phyloP scores from a whole-genome alignment of 805 yeast species.

The Alloascoidea africana region DNA sequence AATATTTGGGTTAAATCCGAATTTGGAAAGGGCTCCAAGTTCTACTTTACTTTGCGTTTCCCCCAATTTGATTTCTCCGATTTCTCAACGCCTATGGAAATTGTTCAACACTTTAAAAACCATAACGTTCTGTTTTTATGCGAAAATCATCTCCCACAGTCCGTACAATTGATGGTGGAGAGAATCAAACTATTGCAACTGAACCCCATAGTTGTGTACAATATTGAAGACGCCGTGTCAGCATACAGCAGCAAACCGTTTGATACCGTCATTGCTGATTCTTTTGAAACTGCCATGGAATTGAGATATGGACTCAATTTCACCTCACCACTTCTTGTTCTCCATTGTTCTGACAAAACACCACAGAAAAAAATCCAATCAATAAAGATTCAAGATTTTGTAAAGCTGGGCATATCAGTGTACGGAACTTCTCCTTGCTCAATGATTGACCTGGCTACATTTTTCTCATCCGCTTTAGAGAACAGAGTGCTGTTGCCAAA shows the following conservation, averaged over 20 bases:
- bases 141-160: conserved; percentile 39
- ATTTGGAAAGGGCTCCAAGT: conserved; percentile 16
- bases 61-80: background rate
- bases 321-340: conserved; percentile 68
- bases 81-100: conserved; percentile 26
- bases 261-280: conserved; percentile 77
- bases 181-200: conserved; percentile 41
- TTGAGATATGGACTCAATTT: conserved; percentile 49
- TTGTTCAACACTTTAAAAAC: conserved; percentile 52
- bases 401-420: conserved; percentile 57
- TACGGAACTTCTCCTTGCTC: conserved; percentile 86
- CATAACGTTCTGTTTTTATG: conserved; percentile 61
- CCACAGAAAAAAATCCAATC: background rate
- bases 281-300: conserved; percentile 56
- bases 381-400: background rate
- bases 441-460: conserved; percentile 66
- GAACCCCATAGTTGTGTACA: conserved; percentile 42
- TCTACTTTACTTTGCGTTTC: conserved; percentile 11
- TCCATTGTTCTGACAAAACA: conserved; percentile 74
- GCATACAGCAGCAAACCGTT: conserved; percentile 22
- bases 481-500: conserved; percentile 68
- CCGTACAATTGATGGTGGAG: conserved; percentile 32
- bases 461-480: conserved; percentile 73
- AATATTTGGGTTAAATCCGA: conserved; percentile 14
- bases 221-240: conserved; percentile 21